Base-by-base conservation (phyloP, 441 rosid genomes). In the Gossypium lobatum region DNA sequence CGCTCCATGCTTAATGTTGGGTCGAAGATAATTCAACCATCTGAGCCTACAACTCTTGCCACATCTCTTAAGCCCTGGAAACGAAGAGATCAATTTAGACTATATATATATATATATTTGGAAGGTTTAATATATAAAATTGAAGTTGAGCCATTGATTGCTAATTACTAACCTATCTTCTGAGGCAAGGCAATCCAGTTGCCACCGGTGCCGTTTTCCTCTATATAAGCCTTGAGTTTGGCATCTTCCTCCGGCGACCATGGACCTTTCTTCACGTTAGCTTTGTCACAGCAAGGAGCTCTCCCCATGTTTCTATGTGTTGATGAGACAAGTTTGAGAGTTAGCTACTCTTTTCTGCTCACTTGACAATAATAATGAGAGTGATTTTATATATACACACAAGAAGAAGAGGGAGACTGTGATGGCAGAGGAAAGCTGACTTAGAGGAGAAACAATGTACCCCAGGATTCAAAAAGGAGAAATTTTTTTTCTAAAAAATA, bases 1-100 rank as follows among this genome's bases (percentile, higher is more conserved):
- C 77, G 97, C 98, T 45, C 98, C 98, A 83, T 94, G 98, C 80
- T 84, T 94, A 76, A 94, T 90, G 79, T 94, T 92, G n/a, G 98
- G 98, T 78, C 98, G 85, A 75, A 94, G 81, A 87, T 92, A 93
- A 82, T 93, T 93, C 79, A 93, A 80, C 98, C 98, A 93, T 82
- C 98, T 86, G 64, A 93, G 87, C 66, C 98, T 85, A 81, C 98
- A 93, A 67, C 98, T 93, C 83, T 93, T 90, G 57, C 98, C 98
- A 78, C 98, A 94, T 83, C 98, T 92, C 88, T 84, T 90, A 20
- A 94, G 86, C 80, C 98, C 98, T 94, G 80, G 34, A 26, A 39
- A 45, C 3, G 20, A 8, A 46, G 20, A 21, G 7, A n/a, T 20
- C 42, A 61, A 16, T n/a, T n/a, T 0, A 62, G 0, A 6, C 1